Conservation (phyloP, 2,329 filamentous ascomycete species). For the Sclerotinia spermophila region DNA sequence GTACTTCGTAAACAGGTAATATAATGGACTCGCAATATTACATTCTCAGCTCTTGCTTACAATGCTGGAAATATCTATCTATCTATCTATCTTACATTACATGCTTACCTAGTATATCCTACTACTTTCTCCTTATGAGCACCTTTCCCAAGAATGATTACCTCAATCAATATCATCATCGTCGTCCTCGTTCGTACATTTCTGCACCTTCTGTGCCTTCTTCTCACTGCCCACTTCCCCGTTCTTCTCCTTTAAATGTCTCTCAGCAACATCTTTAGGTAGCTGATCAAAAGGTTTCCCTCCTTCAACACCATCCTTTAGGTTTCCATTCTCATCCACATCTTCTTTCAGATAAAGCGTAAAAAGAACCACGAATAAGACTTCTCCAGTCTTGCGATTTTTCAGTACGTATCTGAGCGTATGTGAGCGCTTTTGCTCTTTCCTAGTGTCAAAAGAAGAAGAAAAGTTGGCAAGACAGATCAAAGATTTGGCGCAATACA, state of each 20-base stretch:
- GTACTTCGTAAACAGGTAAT: neutral
- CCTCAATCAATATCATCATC: constrained; percentile 9
- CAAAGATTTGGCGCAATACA: constrained; percentile 7
- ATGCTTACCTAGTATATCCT: neutral
- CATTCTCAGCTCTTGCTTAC: neutral
- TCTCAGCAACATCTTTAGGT: constrained; percentile 18
- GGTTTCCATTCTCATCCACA: constrained; percentile 54
- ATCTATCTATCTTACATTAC: neutral
- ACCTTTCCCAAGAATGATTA: neutral
- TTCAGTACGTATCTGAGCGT: constrained; percentile 88
- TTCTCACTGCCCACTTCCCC: constrained; percentile 17
- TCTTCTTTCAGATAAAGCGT: constrained; percentile 69
- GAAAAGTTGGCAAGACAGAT: constrained; percentile 16
- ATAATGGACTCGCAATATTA: neutral
- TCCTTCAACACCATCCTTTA: constrained; percentile 43
- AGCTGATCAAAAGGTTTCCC: constrained; percentile 32
- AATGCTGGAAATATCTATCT: neutral
- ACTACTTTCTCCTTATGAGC: neutral
- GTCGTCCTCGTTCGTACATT: constrained; percentile 1
- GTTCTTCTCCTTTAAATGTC: constrained; percentile 24
- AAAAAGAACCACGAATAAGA: constrained; percentile 80
- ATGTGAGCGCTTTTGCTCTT: constrained; percentile 60
- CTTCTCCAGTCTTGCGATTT: constrained; percentile 67
- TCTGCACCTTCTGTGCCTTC: constrained; percentile 21
- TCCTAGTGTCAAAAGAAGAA: constrained; percentile 29